phyloP scores from a whole-genome alignment of 371 early-diverging fungal species.

The Lichtheimia ramosa region DNA sequence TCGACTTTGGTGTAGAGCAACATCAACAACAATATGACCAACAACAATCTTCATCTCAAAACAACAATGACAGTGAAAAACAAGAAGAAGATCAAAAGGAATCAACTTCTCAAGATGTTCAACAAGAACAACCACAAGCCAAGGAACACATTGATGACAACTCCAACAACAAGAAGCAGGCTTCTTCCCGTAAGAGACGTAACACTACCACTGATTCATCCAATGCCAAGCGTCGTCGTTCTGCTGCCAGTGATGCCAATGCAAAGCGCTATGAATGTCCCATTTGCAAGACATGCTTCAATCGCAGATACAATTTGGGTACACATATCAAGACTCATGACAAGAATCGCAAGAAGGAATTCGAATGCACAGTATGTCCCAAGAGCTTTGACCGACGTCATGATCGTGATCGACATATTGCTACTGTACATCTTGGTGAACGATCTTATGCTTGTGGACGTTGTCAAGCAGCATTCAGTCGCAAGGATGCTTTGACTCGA shows the following conservation, averaged over 20 bases:
- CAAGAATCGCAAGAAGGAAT: slow-evolving; percentile 61
- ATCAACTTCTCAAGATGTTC: not conserved
- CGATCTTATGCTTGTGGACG: slow-evolving; percentile 54
- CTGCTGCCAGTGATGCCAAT: not conserved
- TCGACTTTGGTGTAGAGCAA: not conserved
- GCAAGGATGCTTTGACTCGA: slow-evolving; percentile 70
- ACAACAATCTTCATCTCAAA: not conserved
- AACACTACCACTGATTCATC: not conserved
- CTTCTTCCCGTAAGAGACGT: not conserved
- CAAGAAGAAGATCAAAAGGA: slow-evolving; percentile 1
- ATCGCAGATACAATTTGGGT: slow-evolving; percentile 74
- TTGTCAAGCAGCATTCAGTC: slow-evolving; percentile 65
- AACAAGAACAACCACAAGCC: not conserved
- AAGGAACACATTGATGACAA: not conserved
- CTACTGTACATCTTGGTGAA: slow-evolving; percentile 65
- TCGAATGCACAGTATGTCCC: slow-evolving; percentile 55
- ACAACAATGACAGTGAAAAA: not conserved
- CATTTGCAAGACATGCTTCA: slow-evolving; percentile 59
- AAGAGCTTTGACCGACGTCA: slow-evolving; percentile 68
- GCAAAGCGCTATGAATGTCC: slow-evolving; percentile 25
- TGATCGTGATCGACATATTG: slow-evolving; percentile 75
- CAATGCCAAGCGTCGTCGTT: not conserved
- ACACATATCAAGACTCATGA: slow-evolving; percentile 76
- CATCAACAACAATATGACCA: slow-evolving; percentile 1
- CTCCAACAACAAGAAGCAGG: not conserved